Evolutionary conservation across 495 filamentous ascomycete genomes (phyloP).

Genomic region (Aspergillus indologenus): DNA sequence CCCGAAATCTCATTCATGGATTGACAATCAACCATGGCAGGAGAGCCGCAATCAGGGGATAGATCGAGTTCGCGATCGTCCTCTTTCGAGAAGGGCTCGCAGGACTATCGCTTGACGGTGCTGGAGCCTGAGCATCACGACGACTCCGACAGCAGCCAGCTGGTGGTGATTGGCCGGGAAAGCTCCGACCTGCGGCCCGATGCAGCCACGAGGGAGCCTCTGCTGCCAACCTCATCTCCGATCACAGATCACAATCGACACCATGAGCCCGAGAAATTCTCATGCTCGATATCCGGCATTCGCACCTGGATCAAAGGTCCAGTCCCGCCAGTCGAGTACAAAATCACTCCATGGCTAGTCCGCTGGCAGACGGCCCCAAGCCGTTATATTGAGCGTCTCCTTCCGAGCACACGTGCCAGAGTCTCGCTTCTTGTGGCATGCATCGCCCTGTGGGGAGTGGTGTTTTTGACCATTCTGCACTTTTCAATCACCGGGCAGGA

Average conservation of each 20-base stretch:
- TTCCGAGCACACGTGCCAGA: slow-evolving; percentile 54
- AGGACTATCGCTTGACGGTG: slow-evolving; percentile 13
- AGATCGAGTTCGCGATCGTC: slow-evolving; percentile 16
- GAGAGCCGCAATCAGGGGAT: slow-evolving; percentile 6
- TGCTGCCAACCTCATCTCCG: slow-evolving; percentile 22
- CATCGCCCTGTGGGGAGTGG: slow-evolving; percentile 60
- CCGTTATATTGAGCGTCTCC: slow-evolving; percentile 52
- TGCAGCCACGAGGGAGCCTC: slow-evolving; percentile 21
- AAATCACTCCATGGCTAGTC: slow-evolving; percentile 62
- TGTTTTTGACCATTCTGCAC: slow-evolving; percentile 62
- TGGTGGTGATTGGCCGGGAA: slow-evolving; percentile 12
- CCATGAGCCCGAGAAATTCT: slow-evolving; percentile 22
- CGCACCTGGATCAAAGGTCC: slow-evolving; percentile 50
- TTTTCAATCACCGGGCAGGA: slow-evolving; percentile 53
- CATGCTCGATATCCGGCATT: slow-evolving; percentile 27
- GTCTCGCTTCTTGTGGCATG: slow-evolving; percentile 42
- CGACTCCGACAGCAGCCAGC: slow-evolving; percentile 16
- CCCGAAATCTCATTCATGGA: slow-evolving; percentile 6
- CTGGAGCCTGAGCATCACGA: slow-evolving; percentile 16
- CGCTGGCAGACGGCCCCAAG: slow-evolving; percentile 60
- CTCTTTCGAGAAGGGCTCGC: slow-evolving; percentile 20
- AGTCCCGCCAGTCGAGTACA: slow-evolving; percentile 52
- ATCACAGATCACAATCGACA: not conserved
- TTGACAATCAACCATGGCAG: slow-evolving; percentile 15
- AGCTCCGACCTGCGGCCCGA: slow-evolving; percentile 19